These are phyloP conservation scores for Myxozyma neotropica DNA, from an alignment of 805 yeast species.

Conservation along the genomic window DNA sequence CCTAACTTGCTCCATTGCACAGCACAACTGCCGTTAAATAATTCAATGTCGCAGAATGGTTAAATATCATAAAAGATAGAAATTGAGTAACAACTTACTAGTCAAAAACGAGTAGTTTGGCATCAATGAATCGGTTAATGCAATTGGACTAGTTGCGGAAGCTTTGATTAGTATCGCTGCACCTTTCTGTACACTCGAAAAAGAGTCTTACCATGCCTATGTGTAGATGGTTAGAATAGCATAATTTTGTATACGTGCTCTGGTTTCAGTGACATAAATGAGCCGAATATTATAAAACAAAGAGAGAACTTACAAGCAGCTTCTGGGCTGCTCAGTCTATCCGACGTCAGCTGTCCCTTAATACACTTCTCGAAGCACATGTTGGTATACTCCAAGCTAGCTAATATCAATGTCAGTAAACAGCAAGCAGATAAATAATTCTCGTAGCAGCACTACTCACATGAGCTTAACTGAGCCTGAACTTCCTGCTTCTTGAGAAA, in stretches of 20 bases:
- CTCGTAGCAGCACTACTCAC: not conserved
- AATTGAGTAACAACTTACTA: conserved; percentile 38
- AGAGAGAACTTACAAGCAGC: conserved; percentile 62
- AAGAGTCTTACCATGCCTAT: not conserved
- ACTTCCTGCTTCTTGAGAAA: not conserved
- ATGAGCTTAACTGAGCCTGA: not conserved
- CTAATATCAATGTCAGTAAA: conserved; percentile 17
- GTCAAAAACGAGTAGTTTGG: conserved; percentile 81
- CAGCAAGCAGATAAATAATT: not conserved
- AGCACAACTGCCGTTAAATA: too few species aligned
- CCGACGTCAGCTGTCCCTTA: conserved; percentile 43
- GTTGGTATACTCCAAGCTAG: conserved; percentile 86
- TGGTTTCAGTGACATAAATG: too few species aligned
- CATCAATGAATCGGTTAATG: conserved; percentile 81
- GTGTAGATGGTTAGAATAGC: too few species aligned
- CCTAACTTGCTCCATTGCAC: too few species aligned
- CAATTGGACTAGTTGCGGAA: conserved; percentile 61
- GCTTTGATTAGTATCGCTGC: not conserved
- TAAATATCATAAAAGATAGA: too few species aligned
- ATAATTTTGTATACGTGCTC: too few species aligned
- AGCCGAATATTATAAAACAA: too few species aligned
- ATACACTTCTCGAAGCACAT: conserved; percentile 89
- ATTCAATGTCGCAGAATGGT: too few species aligned
- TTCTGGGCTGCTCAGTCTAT: conserved; percentile 58
- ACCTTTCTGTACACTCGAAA: not conserved